These are phyloP conservation scores for Globisporangium cylindrosporum DNA, from an alignment of 352 stramenopile genomes.

Conservation along the genomic window DNA sequence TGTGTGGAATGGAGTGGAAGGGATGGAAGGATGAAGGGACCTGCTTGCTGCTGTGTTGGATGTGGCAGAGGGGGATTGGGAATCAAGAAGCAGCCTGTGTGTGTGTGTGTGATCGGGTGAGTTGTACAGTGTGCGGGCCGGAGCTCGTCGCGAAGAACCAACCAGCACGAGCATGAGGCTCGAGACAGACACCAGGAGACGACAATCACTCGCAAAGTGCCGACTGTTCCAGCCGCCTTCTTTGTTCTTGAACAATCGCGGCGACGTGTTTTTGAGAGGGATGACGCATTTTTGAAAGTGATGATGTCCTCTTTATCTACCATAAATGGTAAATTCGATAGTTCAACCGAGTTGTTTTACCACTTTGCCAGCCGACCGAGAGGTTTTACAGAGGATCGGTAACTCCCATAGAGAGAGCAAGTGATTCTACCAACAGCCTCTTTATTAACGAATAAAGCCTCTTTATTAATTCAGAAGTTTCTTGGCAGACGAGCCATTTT, in stretches of 20 bases:
- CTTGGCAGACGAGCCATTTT: neutral
- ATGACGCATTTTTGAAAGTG: no score
- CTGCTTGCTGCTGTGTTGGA: neutral
- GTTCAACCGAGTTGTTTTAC: no score
- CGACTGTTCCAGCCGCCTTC: constrained; percentile 11
- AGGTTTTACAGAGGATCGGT: no score
- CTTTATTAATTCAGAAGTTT: neutral
- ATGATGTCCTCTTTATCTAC: no score
- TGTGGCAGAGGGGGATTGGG: neutral
- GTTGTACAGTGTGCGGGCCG: constrained; percentile 8
- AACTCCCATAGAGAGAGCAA: no score
- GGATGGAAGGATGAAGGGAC: neutral
- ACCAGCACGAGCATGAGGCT: neutral
- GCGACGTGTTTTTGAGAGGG: no score
- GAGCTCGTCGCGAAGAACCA: neutral
- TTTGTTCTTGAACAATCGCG: constrained; percentile 9
- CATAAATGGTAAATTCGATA: no score
- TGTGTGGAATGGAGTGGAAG: neutral
- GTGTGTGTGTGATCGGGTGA: constrained; percentile 4
- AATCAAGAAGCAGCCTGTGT: neutral
- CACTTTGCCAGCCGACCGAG: no score
- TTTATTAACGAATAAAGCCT: no score
- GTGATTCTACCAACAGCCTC: no score
- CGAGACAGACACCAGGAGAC: neutral
- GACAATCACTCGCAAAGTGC: constrained; percentile 7